phyloP scores from a whole-genome alignment of 768 basidiomycete genomes.

The Kwoniella botswanensis region DNA sequence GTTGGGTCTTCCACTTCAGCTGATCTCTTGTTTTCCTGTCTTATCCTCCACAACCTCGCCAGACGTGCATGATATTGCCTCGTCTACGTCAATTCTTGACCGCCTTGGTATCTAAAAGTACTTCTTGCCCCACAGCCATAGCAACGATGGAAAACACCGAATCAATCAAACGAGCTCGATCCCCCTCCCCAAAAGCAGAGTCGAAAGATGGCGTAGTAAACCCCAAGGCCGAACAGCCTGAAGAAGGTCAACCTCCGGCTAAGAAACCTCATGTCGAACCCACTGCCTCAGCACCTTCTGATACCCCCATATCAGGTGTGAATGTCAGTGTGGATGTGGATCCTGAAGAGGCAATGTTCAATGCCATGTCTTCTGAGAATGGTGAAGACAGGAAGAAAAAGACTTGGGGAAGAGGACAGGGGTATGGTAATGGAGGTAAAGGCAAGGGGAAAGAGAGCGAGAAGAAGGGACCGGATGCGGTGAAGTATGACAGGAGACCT shows the following conservation, averaged over 20 bases:
- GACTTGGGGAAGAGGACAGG: slow-evolving; percentile 10
- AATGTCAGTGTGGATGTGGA: slow-evolving; percentile 5
- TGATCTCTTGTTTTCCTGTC: not conserved
- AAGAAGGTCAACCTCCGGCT: slow-evolving; percentile 1
- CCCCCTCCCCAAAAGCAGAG: slow-evolving; percentile 7
- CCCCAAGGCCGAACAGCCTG: slow-evolving; percentile 2
- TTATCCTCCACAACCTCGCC: not conserved
- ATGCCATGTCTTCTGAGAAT: slow-evolving; percentile 3
- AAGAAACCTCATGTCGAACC: slow-evolving; percentile 23
- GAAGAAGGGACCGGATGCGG: not conserved
- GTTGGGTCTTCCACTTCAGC: not conserved
- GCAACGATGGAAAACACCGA: slow-evolving; percentile 12
- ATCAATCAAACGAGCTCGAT: slow-evolving; percentile 18
- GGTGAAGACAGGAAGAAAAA: slow-evolving; percentile 4
- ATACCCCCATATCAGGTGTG: slow-evolving; percentile 3
- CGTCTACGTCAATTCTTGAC: slow-evolving; percentile 1
- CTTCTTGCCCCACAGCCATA: not conserved
- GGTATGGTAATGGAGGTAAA: slow-evolving; percentile 11
- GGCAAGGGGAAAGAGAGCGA: slow-evolving; percentile 24
- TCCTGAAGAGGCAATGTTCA: slow-evolving; percentile 28
- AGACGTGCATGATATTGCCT: slow-evolving; percentile 11
- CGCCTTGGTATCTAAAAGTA: not conserved
- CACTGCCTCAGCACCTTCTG: slow-evolving; percentile 15
- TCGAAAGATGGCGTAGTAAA: not conserved
- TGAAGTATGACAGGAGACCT: slow-evolving; percentile 9